Conservation (phyloP, 345 rosid genomes). For the Eucalyptus tenuipes region DNA sequence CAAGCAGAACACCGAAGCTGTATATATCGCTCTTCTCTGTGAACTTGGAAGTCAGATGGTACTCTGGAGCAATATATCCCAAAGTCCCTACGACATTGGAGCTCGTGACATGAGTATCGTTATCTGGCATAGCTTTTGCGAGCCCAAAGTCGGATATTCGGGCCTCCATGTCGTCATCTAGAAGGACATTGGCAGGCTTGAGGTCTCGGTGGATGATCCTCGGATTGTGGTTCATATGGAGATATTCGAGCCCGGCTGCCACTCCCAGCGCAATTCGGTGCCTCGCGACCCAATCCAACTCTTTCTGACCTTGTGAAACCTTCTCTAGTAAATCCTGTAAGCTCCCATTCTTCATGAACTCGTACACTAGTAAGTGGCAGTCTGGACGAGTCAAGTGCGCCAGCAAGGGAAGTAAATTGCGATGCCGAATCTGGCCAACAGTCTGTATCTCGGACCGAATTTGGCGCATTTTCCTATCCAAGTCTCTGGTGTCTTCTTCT, state of each 20-base stretch:
- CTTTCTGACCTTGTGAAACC: slow-evolving; percentile 29
- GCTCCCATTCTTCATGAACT: slow-evolving; percentile 92
- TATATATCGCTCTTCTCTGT: slow-evolving; percentile 82
- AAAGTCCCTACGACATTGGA: slow-evolving; percentile 72
- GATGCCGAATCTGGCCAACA: slow-evolving; percentile 74
- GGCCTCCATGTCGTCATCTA: slow-evolving; percentile 90
- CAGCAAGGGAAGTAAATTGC: slow-evolving; percentile 65
- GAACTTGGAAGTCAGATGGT: slow-evolving; percentile 75
- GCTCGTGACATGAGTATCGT: slow-evolving; percentile 47
- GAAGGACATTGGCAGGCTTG: slow-evolving; percentile 82
- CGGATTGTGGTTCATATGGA: slow-evolving; percentile 56
- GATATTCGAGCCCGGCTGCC: slow-evolving; percentile 86
- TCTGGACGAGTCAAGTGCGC: slow-evolving; percentile 72
- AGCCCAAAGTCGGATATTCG: slow-evolving; percentile 86
- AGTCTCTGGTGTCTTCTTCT: slow-evolving; percentile 51
- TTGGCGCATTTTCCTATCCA: slow-evolving; percentile 78
- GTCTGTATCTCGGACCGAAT: slow-evolving; percentile 69
- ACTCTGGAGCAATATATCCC: slow-evolving; percentile 90
- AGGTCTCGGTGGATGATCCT: slow-evolving; percentile 79
- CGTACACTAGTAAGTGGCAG: slow-evolving; percentile 73
- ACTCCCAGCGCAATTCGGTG: slow-evolving; percentile 66
- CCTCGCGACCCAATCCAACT: slow-evolving; percentile 61
- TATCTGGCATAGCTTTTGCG: slow-evolving; percentile 73
- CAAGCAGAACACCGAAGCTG: slow-evolving; percentile 79
- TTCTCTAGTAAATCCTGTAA: slow-evolving; percentile 43